phyloP scores from a whole-genome alignment of 257 asterid genomes.

The Nicotiana paniculata region DNA sequence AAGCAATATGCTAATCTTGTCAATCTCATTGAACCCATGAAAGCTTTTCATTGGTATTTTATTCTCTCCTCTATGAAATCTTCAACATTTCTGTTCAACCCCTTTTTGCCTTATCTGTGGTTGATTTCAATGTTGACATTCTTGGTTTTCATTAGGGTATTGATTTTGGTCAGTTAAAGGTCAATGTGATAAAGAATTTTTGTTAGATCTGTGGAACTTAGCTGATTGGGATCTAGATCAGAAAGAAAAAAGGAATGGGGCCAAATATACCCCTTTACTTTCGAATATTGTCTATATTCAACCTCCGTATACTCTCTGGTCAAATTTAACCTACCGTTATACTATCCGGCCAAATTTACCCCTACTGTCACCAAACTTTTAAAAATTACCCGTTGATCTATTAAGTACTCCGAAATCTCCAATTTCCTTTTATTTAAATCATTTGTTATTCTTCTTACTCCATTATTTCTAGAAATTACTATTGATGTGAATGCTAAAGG shows the following conservation, averaged over 20 bases:
- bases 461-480: too few relatives aligned
- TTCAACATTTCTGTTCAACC: not conserved
- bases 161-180: not conserved
- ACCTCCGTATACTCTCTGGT: too few relatives aligned
- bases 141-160: not conserved
- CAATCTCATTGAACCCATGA: slow-evolving; percentile 67
- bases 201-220: not conserved
- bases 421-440: too few relatives aligned
- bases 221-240: not conserved
- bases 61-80: not conserved
- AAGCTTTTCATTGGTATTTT: slow-evolving; percentile 52
- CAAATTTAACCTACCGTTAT: too few relatives aligned
- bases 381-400: too few relatives aligned
- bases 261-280: too few relatives aligned
- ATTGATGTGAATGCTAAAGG: too few relatives aligned
- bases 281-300: too few relatives aligned
- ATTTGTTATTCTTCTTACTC: too few relatives aligned
- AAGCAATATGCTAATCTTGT: slow-evolving; percentile 70
- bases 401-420: too few relatives aligned
- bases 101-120: not conserved
- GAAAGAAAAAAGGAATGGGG: not conserved
- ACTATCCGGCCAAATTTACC: too few relatives aligned
- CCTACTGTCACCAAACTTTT: too few relatives aligned
- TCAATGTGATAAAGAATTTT: not conserved
- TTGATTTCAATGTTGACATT: not conserved